Percentiles rank a stretch among this genome's conserved stretches.
Evolutionary conservation across 1,139 yeast genomes (phyloP).

Genomic region (Candida smagusa): DNA sequence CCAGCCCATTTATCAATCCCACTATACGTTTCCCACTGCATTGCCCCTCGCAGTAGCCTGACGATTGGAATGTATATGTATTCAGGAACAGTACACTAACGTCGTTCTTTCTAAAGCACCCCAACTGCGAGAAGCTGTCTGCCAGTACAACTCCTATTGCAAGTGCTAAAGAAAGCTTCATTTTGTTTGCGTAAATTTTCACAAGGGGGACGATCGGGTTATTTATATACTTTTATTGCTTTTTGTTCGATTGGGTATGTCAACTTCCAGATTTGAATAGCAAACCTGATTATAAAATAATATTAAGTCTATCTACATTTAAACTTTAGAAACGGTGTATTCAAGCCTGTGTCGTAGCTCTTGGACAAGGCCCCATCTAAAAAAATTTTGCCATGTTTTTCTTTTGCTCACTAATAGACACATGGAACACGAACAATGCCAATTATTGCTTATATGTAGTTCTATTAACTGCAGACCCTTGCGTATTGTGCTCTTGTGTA

Average conservation of each 20-base stretch:
- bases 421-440: no score
- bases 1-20: conserved; percentile 51
- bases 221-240: neutral
- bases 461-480: no score
- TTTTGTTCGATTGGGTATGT: neutral
- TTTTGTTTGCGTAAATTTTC: neutral
- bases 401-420: no score
- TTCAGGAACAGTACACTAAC: conserved; percentile 25
- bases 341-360: no score
- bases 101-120: conserved; percentile 31
- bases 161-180: neutral
- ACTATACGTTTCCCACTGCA: conserved; percentile 49
- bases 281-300: no score
- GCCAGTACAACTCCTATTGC: conserved; percentile 9
- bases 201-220: neutral
- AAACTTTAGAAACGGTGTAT: no score
- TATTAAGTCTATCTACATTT: no score
- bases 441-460: no score
- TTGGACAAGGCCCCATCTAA: no score
- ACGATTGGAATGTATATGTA: conserved; percentile 46
- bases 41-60: conserved; percentile 45
- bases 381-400: no score
- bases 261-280: neutral
- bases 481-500: no score
- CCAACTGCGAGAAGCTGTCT: conserved; percentile 25